Percentiles rank a stretch among this genome's conserved stretches.
Conservation (phyloP, 306 rosid species). For the Sesbania bispinosa region DNA sequence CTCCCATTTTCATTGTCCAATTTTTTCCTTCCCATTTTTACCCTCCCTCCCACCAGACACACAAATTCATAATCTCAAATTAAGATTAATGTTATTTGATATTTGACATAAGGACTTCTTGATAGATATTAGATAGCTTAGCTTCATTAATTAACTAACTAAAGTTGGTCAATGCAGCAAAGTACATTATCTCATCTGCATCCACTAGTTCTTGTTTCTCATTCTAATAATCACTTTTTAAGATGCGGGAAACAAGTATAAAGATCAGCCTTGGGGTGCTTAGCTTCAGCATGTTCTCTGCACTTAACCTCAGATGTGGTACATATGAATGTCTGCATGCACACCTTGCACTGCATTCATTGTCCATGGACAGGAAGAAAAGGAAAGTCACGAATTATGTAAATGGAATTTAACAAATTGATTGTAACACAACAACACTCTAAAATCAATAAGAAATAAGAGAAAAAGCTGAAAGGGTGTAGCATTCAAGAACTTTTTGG, state of each 20-base stretch:
- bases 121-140: not conserved
- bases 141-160: not conserved
- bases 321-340: conserved; percentile 62
- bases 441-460: not conserved
- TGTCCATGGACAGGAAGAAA: too few species aligned
- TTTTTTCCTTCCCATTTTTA: not conserved
- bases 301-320: conserved; percentile 60
- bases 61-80: not conserved
- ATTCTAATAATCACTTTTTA: conserved; percentile 25
- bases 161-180: not conserved
- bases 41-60: not conserved
- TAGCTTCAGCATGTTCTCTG: conserved; percentile 55
- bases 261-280: conserved; percentile 53
- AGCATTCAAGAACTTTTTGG: too few species aligned
- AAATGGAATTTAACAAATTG: not conserved
- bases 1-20: too few species aligned
- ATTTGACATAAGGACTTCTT: not conserved
- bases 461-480: too few species aligned
- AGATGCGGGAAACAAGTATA: conserved; percentile 48
- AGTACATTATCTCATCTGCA: not conserved
- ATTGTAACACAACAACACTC: not conserved
- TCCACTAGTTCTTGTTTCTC: conserved; percentile 7
- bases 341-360: conserved; percentile 57
- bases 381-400: not conserved
- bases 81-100: not conserved